Percentiles rank a stretch among this genome's conserved stretches.
Conservation (phyloP, 2,329 filamentous ascomycete species). For the Zymoseptoria ardabiliae region DNA sequence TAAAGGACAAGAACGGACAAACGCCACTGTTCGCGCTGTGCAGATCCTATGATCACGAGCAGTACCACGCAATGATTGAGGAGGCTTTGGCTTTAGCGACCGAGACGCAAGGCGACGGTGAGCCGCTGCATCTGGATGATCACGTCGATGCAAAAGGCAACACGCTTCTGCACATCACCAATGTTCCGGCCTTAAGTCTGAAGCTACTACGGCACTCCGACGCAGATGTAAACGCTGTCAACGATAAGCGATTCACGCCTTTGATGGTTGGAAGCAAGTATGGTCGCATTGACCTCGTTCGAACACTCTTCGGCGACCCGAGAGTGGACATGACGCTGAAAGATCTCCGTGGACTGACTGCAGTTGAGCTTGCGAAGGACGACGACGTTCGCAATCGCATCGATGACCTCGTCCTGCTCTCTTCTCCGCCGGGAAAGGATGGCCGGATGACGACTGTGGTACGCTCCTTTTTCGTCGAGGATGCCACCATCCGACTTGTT, state of each 20-base stretch:
- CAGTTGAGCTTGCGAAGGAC: slow-evolving; percentile 93
- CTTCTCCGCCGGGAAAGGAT: slow-evolving; percentile 62
- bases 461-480: slow-evolving; percentile 92
- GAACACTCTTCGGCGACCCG: slow-evolving; percentile 77
- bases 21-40: slow-evolving; percentile 95
- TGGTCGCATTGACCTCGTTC: slow-evolving; percentile 85
- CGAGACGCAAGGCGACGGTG: slow-evolving; percentile 64
- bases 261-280: slow-evolving; percentile 99
- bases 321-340: slow-evolving; percentile 78
- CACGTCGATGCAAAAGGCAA: slow-evolving; percentile 92
- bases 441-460: slow-evolving; percentile 87
- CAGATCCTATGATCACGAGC: slow-evolving; percentile 84
- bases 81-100: slow-evolving; percentile 69
- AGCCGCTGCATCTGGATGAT: slow-evolving; percentile 81
- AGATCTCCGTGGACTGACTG: slow-evolving; percentile 81
- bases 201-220: slow-evolving; percentile 77
- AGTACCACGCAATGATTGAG: slow-evolving; percentile 83
- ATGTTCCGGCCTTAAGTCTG: slow-evolving; percentile 68
- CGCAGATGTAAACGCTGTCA: slow-evolving; percentile 90
- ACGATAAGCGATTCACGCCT: slow-evolving; percentile 90
- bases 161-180: slow-evolving; percentile 90
- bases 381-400: slow-evolving; percentile 96
- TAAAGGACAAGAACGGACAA: slow-evolving; percentile 92
- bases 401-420: slow-evolving; percentile 83
- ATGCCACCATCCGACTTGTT: slow-evolving; percentile 85